Percentiles rank a stretch among this genome's conserved stretches.
Evolutionary conservation across 108 stramenopile genomes (phyloP).

Genomic region (Seminavis robusta): DNA sequence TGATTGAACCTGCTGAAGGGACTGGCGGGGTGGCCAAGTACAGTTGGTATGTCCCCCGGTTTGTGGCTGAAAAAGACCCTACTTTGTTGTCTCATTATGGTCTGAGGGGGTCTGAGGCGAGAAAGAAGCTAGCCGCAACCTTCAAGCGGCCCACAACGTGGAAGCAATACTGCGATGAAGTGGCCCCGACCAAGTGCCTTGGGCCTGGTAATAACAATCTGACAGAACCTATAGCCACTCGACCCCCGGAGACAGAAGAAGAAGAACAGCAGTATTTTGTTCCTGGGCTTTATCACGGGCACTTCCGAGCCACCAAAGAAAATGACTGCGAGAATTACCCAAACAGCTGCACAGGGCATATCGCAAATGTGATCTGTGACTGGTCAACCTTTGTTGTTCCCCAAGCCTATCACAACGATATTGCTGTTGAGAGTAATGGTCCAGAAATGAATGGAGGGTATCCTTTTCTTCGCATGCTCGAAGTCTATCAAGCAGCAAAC

Average conservation of each 20-base stretch:
- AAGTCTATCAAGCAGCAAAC: conserved; percentile 39
- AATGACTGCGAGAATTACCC: conserved; percentile 18
- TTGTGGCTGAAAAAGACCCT: conserved; percentile 11
- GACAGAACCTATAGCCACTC: conserved; percentile 16
- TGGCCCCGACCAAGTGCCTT: conserved; percentile 23
- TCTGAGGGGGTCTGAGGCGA: not conserved
- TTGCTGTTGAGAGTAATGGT: conserved; percentile 8
- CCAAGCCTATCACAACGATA: conserved; percentile 15
- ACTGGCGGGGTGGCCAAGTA: conserved; percentile 23
- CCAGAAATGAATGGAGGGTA: conserved; percentile 32
- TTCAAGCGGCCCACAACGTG: conserved; percentile 40
- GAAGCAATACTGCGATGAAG: conserved; percentile 30
- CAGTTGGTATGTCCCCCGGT: conserved; percentile 21
- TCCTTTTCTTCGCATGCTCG: conserved; percentile 21
- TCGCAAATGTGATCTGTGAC: conserved; percentile 3
- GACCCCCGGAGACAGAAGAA: conserved; percentile 17
- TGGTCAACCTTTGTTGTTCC: conserved; percentile 16
- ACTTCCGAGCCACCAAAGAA: conserved; percentile 25
- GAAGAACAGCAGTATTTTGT: conserved; percentile 21
- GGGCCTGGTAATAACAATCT: not conserved
- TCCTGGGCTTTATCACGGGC: conserved; percentile 10
- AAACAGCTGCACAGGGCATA: conserved; percentile 21
- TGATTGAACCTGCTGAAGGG: conserved; percentile 18
- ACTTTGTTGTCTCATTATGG: conserved; percentile 23
- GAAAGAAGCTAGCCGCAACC: conserved; percentile 24